phyloP scores from a whole-genome alignment of 345 rosid species.

The Arabis alpina region DNA sequence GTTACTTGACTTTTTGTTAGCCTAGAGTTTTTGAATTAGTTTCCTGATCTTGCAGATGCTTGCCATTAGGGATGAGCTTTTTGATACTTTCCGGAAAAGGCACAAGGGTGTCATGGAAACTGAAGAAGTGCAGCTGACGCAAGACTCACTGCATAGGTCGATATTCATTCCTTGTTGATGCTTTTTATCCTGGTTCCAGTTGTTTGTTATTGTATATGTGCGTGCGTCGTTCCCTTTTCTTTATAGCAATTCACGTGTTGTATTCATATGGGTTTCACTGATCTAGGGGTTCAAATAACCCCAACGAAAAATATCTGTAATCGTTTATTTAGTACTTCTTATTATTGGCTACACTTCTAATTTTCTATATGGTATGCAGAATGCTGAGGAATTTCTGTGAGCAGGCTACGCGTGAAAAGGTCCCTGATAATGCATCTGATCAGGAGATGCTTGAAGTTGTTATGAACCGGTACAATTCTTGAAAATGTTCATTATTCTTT shows the following conservation, averaged over 20 bases:
- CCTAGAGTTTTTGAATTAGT: constrained; percentile 22
- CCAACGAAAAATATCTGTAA: background rate
- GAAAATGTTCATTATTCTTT: background rate
- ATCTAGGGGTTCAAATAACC: constrained; percentile 7
- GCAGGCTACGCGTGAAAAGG: constrained; percentile 73
- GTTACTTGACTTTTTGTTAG: constrained; percentile 10
- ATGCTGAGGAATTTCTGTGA: constrained; percentile 87
- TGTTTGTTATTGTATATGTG: constrained; percentile 10
- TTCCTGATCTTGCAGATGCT: constrained; percentile 57
- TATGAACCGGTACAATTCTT: constrained; percentile 69
- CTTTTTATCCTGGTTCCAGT: constrained; percentile 3
- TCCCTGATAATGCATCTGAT: constrained; percentile 81
- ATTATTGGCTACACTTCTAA: constrained; percentile 3
- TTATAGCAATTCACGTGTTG: constrained; percentile 15
- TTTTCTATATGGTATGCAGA: constrained; percentile 50
- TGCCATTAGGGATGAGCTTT: constrained; percentile 90
- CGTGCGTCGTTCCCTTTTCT: background rate
- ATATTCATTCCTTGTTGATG: constrained; percentile 25
- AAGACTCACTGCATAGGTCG: constrained; percentile 84
- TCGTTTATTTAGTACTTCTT: background rate
- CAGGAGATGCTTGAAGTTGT: constrained; percentile 92
- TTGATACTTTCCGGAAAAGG: constrained; percentile 93
- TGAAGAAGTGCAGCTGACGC: constrained; percentile 88
- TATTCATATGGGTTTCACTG: constrained; percentile 20
- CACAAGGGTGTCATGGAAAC: constrained; percentile 88